A percentile compares a stretch with the other conserved stretches of the same genome.
Evolutionary conservation across 2,329 filamentous ascomycete species (phyloP).

Genomic region (Penicillium sp.): DNA sequence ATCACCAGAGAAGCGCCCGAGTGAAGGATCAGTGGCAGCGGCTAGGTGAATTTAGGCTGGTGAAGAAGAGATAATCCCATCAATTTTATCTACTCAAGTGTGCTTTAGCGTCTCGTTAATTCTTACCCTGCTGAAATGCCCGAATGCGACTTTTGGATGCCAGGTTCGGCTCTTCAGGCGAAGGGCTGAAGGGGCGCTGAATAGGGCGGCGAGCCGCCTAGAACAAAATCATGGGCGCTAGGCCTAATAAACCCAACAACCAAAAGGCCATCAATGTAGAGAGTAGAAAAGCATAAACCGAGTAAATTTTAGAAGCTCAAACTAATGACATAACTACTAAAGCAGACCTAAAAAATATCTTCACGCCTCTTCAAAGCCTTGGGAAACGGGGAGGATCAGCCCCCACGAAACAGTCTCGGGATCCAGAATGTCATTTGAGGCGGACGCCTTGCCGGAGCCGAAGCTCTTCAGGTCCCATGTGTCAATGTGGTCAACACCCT

Average conservation of each 20-base stretch:
- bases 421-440: slow-evolving; percentile 33
- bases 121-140: not conserved
- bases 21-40: no score
- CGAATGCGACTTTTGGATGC: not conserved
- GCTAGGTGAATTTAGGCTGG: not conserved
- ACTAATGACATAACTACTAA: no score
- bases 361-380: slow-evolving; percentile 3
- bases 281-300: not conserved
- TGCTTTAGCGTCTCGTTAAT: not conserved
- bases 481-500: slow-evolving; percentile 50
- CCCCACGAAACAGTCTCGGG: slow-evolving; percentile 31
- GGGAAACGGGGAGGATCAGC: slow-evolving; percentile 14
- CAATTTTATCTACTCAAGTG: not conserved
- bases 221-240: no score
- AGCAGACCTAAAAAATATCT: not conserved
- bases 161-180: not conserved
- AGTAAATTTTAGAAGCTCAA: no score
- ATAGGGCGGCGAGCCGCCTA: no score
- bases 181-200: not conserved
- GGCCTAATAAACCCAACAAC: no score
- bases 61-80: not conserved
- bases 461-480: slow-evolving; percentile 53
- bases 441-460: slow-evolving; percentile 54
- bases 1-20: no score
- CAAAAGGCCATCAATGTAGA: no score